phyloP scores from a whole-genome alignment of 2,329 filamentous ascomycete genomes.

The Aspergillus hortae region DNA sequence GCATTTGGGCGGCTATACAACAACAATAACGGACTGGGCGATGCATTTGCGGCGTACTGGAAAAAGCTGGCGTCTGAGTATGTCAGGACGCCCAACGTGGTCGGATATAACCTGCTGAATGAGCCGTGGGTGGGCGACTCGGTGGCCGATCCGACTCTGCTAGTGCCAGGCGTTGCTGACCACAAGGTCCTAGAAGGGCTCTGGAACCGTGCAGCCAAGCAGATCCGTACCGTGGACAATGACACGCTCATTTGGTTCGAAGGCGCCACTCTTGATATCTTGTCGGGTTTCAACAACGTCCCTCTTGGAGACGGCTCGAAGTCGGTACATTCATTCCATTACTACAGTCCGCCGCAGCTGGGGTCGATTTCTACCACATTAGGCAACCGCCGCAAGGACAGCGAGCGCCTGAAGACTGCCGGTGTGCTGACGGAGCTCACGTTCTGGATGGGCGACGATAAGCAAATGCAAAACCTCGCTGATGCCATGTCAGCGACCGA shows the following conservation, averaged over 20 bases:
- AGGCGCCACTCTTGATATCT: slow-evolving; percentile 10
- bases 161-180: slow-evolving; percentile 12
- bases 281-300: slow-evolving; percentile 13
- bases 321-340: slow-evolving; percentile 15
- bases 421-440: slow-evolving; percentile 15
- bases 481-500: slow-evolving; percentile 15
- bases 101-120: slow-evolving; percentile 13
- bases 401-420: slow-evolving; percentile 7
- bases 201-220: slow-evolving; percentile 8
- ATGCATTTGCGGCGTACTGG: slow-evolving; percentile 14
- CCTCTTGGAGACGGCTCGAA: slow-evolving; percentile 14
- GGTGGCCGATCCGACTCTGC: slow-evolving; percentile 10
- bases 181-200: slow-evolving; percentile 11
- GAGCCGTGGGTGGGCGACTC: slow-evolving; percentile 13
- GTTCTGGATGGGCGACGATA: slow-evolving; percentile 15
- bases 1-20: slow-evolving; percentile 15
- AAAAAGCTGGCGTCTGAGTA: slow-evolving; percentile 12
- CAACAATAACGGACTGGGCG: slow-evolving; percentile 12
- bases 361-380: slow-evolving; percentile 11
- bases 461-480: slow-evolving; percentile 11
- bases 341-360: slow-evolving; percentile 12
- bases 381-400: slow-evolving; percentile 12
- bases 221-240: slow-evolving; percentile 13
- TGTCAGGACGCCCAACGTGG: slow-evolving; percentile 5
- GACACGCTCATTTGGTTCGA: slow-evolving; percentile 14